Percentiles rank a stretch among this genome's conserved stretches.
phyloP scores from a whole-genome alignment of 1,284 basidiomycete genomes.

The Leccinum subrobustum region DNA sequence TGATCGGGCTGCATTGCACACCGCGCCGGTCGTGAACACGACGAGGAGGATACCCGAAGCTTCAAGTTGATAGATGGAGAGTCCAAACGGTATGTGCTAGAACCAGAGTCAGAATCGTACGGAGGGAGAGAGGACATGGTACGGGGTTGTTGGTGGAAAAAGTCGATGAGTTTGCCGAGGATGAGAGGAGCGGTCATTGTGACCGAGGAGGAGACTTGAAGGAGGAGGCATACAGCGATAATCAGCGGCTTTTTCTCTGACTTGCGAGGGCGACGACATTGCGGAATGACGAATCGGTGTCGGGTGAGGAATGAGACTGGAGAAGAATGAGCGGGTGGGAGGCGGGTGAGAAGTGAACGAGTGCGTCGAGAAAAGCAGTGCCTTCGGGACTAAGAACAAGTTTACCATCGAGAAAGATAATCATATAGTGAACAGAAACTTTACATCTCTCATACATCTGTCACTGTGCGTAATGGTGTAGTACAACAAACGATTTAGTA shows the following conservation, averaged over 20 bases:
- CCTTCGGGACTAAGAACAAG: too few relatives aligned
- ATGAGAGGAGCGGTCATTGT: conserved; percentile 91
- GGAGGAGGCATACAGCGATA: conserved; percentile 65
- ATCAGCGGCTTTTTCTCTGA: conserved; percentile 73
- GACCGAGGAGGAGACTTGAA: conserved; percentile 70
- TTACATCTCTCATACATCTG: too few relatives aligned
- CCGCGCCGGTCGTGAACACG: conserved; percentile 86
- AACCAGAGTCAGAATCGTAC: neutral
- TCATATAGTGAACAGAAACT: too few relatives aligned
- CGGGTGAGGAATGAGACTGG: conserved; percentile 39
- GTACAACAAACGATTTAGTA: too few relatives aligned
- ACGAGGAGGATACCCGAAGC: conserved; percentile 76
- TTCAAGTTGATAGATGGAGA: conserved; percentile 40
- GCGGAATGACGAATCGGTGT: conserved; percentile 57
- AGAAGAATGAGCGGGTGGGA: conserved; percentile 23
- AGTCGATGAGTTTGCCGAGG: conserved; percentile 90
- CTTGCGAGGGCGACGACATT: conserved; percentile 77
- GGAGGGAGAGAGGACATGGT: conserved; percentile 31
- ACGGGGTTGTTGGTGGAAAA: conserved; percentile 74
- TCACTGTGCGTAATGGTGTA: too few relatives aligned
- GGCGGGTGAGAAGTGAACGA: too few relatives aligned
- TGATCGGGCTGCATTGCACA: conserved; percentile 85
- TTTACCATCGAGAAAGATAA: too few relatives aligned
- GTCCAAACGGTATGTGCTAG: neutral
- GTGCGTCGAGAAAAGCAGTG: too few relatives aligned